Conservation (phyloP, 2,329 filamentous ascomycete genomes). For the Zymoseptoria brevis region DNA sequence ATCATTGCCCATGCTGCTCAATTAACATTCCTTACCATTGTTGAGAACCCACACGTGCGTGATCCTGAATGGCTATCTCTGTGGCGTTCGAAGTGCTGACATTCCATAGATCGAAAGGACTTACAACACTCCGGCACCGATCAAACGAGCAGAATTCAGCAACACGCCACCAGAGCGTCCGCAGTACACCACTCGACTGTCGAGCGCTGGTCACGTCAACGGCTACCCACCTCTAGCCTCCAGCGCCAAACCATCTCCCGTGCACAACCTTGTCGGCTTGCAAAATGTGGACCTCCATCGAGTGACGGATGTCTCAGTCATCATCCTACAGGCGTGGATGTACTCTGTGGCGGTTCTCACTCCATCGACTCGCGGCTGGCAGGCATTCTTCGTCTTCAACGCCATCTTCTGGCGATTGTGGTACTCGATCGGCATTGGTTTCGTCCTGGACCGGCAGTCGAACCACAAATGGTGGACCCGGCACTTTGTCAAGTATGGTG, state of each 20-base stretch:
- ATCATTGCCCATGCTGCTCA: slow-evolving; percentile 90
- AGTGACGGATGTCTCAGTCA: slow-evolving; percentile 71
- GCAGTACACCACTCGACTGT: slow-evolving; percentile 33
- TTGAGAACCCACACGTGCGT: slow-evolving; percentile 81
- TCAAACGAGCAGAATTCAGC: slow-evolving; percentile 39
- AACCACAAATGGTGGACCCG: slow-evolving; percentile 90
- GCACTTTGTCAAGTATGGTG: slow-evolving; percentile 95
- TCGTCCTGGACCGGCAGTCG: slow-evolving; percentile 78
- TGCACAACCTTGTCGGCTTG: slow-evolving; percentile 77
- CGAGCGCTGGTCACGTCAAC: slow-evolving; percentile 33
- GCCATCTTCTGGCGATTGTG: slow-evolving; percentile 79
- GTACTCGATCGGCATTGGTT: slow-evolving; percentile 82
- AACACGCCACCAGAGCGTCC: slow-evolving; percentile 31
- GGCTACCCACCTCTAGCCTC: slow-evolving; percentile 34
- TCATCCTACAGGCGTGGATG: slow-evolving; percentile 70
- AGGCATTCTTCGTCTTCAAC: slow-evolving; percentile 71
- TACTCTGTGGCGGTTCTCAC: slow-evolving; percentile 65
- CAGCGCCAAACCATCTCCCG: slow-evolving; percentile 52
- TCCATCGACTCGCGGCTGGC: slow-evolving; percentile 66
- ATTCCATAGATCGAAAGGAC: slow-evolving; percentile 60
- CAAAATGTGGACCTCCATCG: slow-evolving; percentile 83
- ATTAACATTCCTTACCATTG: slow-evolving; percentile 81
- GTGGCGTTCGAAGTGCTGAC: background rate
- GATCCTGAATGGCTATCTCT: no score
- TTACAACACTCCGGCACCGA: slow-evolving; percentile 79